phyloP scores from a whole-genome alignment of 2,329 filamentous ascomycete genomes.

The Cordyceps javanica region DNA sequence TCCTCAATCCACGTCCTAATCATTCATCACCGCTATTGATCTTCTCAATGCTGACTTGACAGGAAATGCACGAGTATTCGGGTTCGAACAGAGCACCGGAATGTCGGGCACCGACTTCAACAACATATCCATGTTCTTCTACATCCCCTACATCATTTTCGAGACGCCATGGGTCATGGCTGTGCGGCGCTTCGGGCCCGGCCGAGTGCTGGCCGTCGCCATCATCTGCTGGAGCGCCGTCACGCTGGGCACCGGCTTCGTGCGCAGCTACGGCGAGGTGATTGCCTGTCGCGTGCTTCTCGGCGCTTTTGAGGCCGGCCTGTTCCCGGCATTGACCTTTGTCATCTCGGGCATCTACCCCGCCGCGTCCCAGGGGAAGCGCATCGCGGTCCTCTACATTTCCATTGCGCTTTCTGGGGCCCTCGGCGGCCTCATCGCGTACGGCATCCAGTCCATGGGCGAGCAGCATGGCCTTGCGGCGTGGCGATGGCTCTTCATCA shows the following conservation, averaged over 20 bases:
- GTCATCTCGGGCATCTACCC: constrained; percentile 30
- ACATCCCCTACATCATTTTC: constrained; percentile 27
- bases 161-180: constrained; percentile 26
- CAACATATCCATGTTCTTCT: constrained; percentile 24
- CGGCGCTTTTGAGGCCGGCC: constrained; percentile 29
- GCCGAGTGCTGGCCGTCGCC: constrained; percentile 21
- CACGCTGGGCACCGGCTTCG: constrained; percentile 27
- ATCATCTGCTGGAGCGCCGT: constrained; percentile 28
- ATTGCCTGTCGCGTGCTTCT: constrained; percentile 26
- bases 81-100: constrained; percentile 26
- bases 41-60: neutral
- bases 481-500: constrained; percentile 47
- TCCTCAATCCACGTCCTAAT: too few species aligned
- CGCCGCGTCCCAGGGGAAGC: constrained; percentile 26
- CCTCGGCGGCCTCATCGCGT: constrained; percentile 25
- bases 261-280: constrained; percentile 21
- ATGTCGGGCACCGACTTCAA: constrained; percentile 27
- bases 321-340: constrained; percentile 28
- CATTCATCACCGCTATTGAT: neutral
- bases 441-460: constrained; percentile 34
- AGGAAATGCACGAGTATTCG: constrained; percentile 30
- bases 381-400: constrained; percentile 25
- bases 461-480: constrained; percentile 37
- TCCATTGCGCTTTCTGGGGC: constrained; percentile 26
- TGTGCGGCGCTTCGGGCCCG: constrained; percentile 25